Evolutionary conservation across 208 protist genomes (phyloP).

Genomic region (Entamoeba nuttalli): DNA sequence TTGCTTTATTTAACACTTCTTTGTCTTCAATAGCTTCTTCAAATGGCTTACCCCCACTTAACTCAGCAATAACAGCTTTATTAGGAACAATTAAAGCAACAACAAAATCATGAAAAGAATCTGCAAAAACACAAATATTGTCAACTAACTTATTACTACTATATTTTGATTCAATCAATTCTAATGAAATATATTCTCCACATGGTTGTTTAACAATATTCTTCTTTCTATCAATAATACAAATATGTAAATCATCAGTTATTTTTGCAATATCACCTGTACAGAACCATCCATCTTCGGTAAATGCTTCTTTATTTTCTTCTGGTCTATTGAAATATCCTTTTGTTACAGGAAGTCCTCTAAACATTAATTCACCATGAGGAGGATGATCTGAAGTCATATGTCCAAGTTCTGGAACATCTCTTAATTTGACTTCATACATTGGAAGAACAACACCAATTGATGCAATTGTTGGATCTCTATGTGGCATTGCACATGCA

Average conservation of each 20-base stretch:
- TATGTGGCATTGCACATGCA: neutral
- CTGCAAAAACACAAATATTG: neutral
- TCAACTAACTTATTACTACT: neutral
- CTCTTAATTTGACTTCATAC: neutral
- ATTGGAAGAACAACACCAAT: neutral
- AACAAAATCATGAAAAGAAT: neutral
- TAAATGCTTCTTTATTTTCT: neutral
- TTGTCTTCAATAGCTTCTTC: neutral
- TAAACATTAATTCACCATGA: constrained; percentile 22
- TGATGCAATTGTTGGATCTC: neutral
- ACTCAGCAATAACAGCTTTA: neutral
- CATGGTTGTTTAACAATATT: neutral
- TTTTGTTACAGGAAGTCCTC: constrained; percentile 24
- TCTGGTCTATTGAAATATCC: constrained; percentile 28
- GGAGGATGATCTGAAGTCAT: neutral
- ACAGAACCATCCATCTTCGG: neutral
- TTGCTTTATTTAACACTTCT: neutral
- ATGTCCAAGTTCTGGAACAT: neutral
- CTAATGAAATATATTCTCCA: constrained; percentile 1
- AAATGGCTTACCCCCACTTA: neutral
- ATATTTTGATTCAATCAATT: neutral
- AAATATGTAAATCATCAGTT: neutral
- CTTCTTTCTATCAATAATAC: constrained; percentile 10
- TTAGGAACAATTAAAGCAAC: neutral
- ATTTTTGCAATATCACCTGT: constrained; percentile 5